Percentiles rank a stretch among this genome's conserved stretches.
Evolutionary conservation across 2,329 filamentous ascomycete genomes (phyloP).

Genomic region (Hortaea werneckii): DNA sequence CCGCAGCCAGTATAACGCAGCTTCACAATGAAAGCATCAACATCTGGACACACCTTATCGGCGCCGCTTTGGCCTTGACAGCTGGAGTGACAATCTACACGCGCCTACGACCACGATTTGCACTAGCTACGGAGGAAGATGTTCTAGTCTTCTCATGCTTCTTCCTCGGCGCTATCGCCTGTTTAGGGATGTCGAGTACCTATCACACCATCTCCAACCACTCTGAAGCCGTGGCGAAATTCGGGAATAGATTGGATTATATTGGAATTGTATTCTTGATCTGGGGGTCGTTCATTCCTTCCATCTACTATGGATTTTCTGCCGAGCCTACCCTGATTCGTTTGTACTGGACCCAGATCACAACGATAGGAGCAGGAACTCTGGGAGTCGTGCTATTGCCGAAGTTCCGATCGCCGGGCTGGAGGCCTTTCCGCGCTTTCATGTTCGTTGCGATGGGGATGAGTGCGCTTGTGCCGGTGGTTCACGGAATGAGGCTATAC

Average conservation of each 20-base stretch:
- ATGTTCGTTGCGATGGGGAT: slow-evolving; percentile 87
- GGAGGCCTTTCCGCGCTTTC: slow-evolving; percentile 72
- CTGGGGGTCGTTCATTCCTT: slow-evolving; percentile 73
- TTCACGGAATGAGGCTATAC: slow-evolving; percentile 63
- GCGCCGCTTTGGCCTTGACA: slow-evolving; percentile 49
- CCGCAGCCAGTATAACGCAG: slow-evolving; percentile 49
- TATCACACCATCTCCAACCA: slow-evolving; percentile 84
- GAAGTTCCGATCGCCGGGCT: slow-evolving; percentile 70
- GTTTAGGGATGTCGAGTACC: slow-evolving; percentile 47
- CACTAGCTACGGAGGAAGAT: slow-evolving; percentile 51
- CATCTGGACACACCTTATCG: slow-evolving; percentile 62
- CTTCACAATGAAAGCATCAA: slow-evolving; percentile 62
- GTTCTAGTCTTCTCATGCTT: slow-evolving; percentile 68
- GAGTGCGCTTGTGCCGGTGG: slow-evolving; percentile 71
- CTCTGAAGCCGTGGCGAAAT: slow-evolving; percentile 62
- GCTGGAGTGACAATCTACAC: slow-evolving; percentile 45
- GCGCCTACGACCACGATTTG: slow-evolving; percentile 55
- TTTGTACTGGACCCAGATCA: slow-evolving; percentile 71
- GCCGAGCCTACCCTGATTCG: slow-evolving; percentile 56
- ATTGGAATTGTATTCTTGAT: slow-evolving; percentile 87
- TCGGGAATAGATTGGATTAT: slow-evolving; percentile 92
- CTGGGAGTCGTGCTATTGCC: slow-evolving; percentile 68
- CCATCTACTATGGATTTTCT: slow-evolving; percentile 77
- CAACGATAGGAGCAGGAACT: slow-evolving; percentile 64
- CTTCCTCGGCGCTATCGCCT: slow-evolving; percentile 52